Base-by-base conservation (phyloP, 345 rosid species). In the Linum trigynum region DNA sequence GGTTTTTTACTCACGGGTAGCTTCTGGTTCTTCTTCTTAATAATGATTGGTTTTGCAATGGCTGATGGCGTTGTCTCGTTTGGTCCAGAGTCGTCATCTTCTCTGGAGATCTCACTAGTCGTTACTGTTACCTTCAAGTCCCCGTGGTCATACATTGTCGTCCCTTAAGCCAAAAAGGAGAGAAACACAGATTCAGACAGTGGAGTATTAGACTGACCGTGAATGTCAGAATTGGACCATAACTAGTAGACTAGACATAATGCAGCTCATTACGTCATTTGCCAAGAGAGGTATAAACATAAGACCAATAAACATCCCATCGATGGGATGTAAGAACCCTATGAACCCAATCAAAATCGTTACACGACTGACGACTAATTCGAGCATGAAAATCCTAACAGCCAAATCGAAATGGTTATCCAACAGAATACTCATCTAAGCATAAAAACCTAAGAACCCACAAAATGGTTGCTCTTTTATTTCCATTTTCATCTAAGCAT, bases 71-170 rank as follows among this genome's bases (percentile, higher is more conserved):
- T 65, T 60, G 65, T 77, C 14, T 65, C 82, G 59, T 48, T 62
- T 5, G 64, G 64, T 5, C 55, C 17, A 23, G 32, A 23, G 67
- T 74, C 69, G 65, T 76, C 84, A 38, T 79, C 90, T 55, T 85
- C 95, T 1, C 56, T 74, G 41, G 79, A 78, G 35, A 94, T 86
- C 69, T 85, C 92, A 17, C 87, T 88, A 3, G 95, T 90, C 48
- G 71, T 85, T 77, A 94, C 96, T 0, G 85, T 90, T 48, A 94
- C 88, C 72, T 80, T 79, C 80, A 86, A 62, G 80, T 85, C 78
- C 4, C 85, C 91, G 35, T 75, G 76, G 65, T 88, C 89, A 71
- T 90, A 88, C 66, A 74, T 72, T 42, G 77, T 74, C 9, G 81
- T 83, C 11, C 81, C 95, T 65, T 23, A 1, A 39, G 63, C 67